Evolutionary conservation across 768 basidiomycete genomes (phyloP).

Genomic region (Podaxis sp.): DNA sequence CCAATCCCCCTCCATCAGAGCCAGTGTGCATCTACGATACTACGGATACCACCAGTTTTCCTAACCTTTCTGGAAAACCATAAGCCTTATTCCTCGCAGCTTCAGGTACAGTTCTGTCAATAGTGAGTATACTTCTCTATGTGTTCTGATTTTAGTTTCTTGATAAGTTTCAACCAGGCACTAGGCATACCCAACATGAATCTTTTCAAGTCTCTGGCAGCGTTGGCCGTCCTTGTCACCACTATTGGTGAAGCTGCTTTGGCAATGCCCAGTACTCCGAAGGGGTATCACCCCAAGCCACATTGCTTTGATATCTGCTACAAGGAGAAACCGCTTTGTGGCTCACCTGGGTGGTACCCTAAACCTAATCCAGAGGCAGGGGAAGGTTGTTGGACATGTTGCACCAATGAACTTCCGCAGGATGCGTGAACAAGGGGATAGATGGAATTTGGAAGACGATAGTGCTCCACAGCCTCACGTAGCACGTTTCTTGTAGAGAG

Average conservation of each 20-base stretch:
- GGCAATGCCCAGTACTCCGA: neutral
- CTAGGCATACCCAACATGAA: neutral
- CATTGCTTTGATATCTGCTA: conserved; percentile 1
- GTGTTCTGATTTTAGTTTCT: too few relatives aligned
- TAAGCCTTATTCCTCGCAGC: too few relatives aligned
- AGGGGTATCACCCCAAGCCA: neutral
- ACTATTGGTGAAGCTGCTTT: neutral
- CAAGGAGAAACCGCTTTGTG: neutral
- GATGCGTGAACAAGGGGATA: too few relatives aligned
- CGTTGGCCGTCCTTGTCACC: neutral
- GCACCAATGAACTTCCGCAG: neutral
- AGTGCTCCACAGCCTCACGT: too few relatives aligned
- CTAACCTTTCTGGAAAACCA: neutral
- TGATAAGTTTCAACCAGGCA: too few relatives aligned
- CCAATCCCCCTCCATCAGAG: neutral
- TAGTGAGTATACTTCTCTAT: neutral
- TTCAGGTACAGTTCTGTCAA: too few relatives aligned
- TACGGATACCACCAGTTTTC: neutral
- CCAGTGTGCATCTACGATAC: neutral
- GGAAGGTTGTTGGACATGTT: neutral
- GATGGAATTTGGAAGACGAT: too few relatives aligned
- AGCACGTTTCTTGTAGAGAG: too few relatives aligned
- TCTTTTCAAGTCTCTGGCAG: neutral
- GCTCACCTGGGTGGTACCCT: neutral
- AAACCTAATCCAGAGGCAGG: neutral